Percentiles rank a stretch among this genome's conserved stretches.
phyloP scores from a whole-genome alignment of 257 asterid genomes.

The Solanum dulcamara region DNA sequence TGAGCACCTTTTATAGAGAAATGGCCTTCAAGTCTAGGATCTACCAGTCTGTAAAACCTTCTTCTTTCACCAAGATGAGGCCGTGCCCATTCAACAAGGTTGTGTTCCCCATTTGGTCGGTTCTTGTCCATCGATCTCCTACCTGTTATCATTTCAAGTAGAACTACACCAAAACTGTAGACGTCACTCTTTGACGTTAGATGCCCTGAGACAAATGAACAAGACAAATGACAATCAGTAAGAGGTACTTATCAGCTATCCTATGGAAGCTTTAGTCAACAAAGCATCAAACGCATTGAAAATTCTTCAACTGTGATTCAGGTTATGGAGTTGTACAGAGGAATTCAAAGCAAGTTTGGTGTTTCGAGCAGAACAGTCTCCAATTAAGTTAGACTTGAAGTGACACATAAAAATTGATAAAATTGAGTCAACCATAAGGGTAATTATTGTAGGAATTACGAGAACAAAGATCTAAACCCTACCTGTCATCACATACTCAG shows the following conservation, averaged over 20 bases:
- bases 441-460: not conserved
- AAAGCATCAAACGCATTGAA: not conserved
- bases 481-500: slow-evolving; percentile 99
- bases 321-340: not conserved
- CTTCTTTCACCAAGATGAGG: slow-evolving; percentile 76
- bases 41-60: slow-evolving; percentile 69
- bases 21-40: slow-evolving; percentile 91
- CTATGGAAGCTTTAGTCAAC: not conserved
- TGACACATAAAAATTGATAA: not conserved
- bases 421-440: not conserved
- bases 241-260: not conserved
- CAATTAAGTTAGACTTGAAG: not conserved
- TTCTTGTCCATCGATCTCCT: slow-evolving; percentile 95
- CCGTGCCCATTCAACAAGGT: slow-evolving; percentile 95
- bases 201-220: slow-evolving; percentile 48
- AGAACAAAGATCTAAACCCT: not conserved
- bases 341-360: not conserved
- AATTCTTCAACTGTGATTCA: not conserved
- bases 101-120: slow-evolving; percentile 87
- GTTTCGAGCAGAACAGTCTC: not conserved
- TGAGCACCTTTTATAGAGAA: slow-evolving; percentile 90
- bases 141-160: slow-evolving; percentile 87
- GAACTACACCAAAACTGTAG: slow-evolving; percentile 89
- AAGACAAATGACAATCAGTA: not conserved
- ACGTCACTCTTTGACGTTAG: slow-evolving; percentile 93